phyloP scores from a whole-genome alignment of 129 eudicot genomes.

The Flaveria brownii region DNA sequence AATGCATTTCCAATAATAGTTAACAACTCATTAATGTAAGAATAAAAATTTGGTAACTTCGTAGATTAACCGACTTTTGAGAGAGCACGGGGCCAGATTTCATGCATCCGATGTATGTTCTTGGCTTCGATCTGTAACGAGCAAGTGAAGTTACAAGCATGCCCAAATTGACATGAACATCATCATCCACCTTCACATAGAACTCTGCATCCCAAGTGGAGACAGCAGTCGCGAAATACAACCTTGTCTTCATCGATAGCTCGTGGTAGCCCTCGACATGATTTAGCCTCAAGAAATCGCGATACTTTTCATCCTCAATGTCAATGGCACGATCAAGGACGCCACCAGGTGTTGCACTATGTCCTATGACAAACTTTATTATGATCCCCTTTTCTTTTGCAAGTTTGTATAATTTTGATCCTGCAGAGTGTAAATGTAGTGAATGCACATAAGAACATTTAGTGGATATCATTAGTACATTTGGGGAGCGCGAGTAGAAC shows the following conservation, averaged over 20 bases:
- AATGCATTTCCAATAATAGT: slow-evolving; percentile 12
- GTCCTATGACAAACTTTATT: slow-evolving; percentile 73
- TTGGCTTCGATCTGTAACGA: slow-evolving; percentile 53
- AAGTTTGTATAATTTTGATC: slow-evolving; percentile 49
- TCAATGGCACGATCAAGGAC: slow-evolving; percentile 63
- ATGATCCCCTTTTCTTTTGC: slow-evolving; percentile 78
- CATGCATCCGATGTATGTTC: slow-evolving; percentile 80
- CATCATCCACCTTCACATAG: slow-evolving; percentile 80
- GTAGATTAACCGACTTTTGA: slow-evolving; percentile 48
- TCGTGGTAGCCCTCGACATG: slow-evolving; percentile 80
- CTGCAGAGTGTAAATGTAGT: slow-evolving; percentile 33
- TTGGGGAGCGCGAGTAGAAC: not conserved
- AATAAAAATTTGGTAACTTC: not conserved
- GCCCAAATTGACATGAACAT: slow-evolving; percentile 71
- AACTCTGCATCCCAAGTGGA: slow-evolving; percentile 75
- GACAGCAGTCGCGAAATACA: slow-evolving; percentile 60
- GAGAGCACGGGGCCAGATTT: slow-evolving; percentile 78
- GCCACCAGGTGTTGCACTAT: slow-evolving; percentile 64
- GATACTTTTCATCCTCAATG: slow-evolving; percentile 52
- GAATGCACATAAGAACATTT: not conserved
- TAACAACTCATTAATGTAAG: not conserved
- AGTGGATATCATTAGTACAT: not conserved
- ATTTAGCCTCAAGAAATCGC: slow-evolving; percentile 57
- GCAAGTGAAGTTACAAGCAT: slow-evolving; percentile 54
- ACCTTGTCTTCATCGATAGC: slow-evolving; percentile 66